Evolutionary conservation across 1,139 yeast genomes (phyloP), one percentile per base, ranked within the genome.

Genomic region (Candida gigantensis): DNA sequence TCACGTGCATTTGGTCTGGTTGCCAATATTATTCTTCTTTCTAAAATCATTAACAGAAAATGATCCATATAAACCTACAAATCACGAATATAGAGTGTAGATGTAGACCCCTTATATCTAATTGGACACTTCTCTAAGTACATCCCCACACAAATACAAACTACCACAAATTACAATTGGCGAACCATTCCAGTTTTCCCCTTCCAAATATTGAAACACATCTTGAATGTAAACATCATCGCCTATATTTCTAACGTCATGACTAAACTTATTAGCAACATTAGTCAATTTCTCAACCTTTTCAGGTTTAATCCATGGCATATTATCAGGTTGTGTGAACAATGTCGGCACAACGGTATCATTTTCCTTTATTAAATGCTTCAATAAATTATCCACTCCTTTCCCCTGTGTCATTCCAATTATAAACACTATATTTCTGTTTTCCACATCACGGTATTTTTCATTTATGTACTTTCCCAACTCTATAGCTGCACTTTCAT

Each of bases 241-340:
- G 6, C 41, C 35, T 1, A 61, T 65, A 16, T 72, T 65, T 0
- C 51, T 32, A 0, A 72, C 63, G 30, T 58, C 65, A 2, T 27
- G 13, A 19, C 39, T 30, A 25, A 31, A 36, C 5, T 28, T 20
- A 6, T 24, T 13, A 6, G 40, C 43, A 11, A 38, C 30, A 7
- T 28, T 19, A 2, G 29, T 24, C 14, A 44, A 44, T 2, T 31
- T 25, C 19, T 53, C 53, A 0, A 74, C 58, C 2, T 65, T 60
- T 44, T 68, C 70, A 2, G 87, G 62, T 17, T 65, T 52, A 10
- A 92, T 79, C 97, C 97, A 92, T 0, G 97, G 96, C 97, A 90
- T 90, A 0, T 86, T 83, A 11, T 84, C 94, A 0, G 95, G 92
- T 1, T 62, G 44, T 2, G 81, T 74, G 54, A 89, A 92, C 24